Evolutionary conservation across 2,329 filamentous ascomycete genomes (phyloP).

Genomic region (Xylariaceae sp.): DNA sequence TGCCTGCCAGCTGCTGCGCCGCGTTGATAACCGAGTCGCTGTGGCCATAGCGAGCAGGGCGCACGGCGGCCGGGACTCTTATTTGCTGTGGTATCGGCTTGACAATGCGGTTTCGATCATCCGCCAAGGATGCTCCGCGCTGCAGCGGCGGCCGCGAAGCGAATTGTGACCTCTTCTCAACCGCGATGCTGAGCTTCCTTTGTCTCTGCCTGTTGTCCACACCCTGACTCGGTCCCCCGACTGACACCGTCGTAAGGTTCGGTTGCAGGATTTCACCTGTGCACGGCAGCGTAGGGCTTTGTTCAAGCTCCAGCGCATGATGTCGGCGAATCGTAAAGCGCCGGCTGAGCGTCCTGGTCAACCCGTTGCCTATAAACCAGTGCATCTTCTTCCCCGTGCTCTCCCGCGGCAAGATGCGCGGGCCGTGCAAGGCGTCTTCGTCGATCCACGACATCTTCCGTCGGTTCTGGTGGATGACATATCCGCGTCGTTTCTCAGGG

Average conservation of each 20-base stretch:
- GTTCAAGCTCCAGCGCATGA: conserved; percentile 19
- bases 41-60: background rate
- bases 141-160: background rate
- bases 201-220: background rate
- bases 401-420: conserved; percentile 35
- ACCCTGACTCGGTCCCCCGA: background rate
- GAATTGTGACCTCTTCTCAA: conserved; percentile 1
- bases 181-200: background rate
- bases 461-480: conserved; percentile 26
- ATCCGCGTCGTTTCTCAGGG: conserved; percentile 29
- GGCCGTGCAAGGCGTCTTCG: conserved; percentile 49
- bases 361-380: conserved; percentile 23
- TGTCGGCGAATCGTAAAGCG: conserved; percentile 24
- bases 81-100: conserved; percentile 2
- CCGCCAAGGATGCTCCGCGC: conserved; percentile 3
- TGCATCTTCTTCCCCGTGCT: conserved; percentile 17
- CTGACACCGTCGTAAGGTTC: background rate
- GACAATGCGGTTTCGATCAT: background rate
- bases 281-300: conserved; percentile 32
- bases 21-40: conserved; percentile 23
- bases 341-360: conserved; percentile 25
- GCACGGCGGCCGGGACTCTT: background rate
- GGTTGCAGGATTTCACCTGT: conserved; percentile 16
- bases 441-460: conserved; percentile 44
- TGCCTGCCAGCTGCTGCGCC: conserved; percentile 29